Base-by-base conservation (phyloP, 1,284 basidiomycete species). In the Moesziomyces sp. region DNA sequence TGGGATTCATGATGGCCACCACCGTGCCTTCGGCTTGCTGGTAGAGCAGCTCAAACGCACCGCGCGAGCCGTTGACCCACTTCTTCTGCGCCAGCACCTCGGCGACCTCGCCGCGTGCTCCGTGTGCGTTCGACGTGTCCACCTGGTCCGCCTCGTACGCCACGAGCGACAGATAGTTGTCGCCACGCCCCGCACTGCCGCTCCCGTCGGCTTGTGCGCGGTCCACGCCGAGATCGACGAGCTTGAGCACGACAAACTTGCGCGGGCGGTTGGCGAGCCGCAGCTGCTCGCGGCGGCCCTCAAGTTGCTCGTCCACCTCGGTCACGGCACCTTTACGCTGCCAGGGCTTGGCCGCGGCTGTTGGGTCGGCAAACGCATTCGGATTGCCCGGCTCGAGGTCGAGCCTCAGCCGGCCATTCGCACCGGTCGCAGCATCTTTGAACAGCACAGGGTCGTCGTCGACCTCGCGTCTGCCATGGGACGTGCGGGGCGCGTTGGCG, bases 21-120 rank as follows among this genome's bases (percentile, higher is more conserved):
- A 98, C 92, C 48, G 93, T 91, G 1, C 96, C 96, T 69, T 94
- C 92, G 50, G 89, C 89, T 66, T 96, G 86, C 81, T 92, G 93
- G 60, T 91, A 90, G 85, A 93, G 89, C 70, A 86, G 87, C 83
- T 98, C 96, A 81, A 93, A 99, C 0, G 95, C 95, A 7, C 96
- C 95, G 2, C 90, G 89, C 70, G 93, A 94, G 0, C 96, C 95
- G 1, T 95, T 94, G 65, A 88, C 88, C 83, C 93, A 96, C 0
- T 90, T 76, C 77, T 89, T 91, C 38, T 68, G 70, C 42, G 68
- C 60, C n/a, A 74, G 53, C 16, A 52, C 13, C 2, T 23, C 46
- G n/a, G 67, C 42, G 2, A 74, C 53, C 38, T 74, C 72, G 30
- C 55, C 43, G 10, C 67, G 62, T 8, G 65, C 38, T 9, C 46